Evolutionary conservation across 257 asterid species (phyloP).

Genomic region (Solanum commersonii): DNA sequence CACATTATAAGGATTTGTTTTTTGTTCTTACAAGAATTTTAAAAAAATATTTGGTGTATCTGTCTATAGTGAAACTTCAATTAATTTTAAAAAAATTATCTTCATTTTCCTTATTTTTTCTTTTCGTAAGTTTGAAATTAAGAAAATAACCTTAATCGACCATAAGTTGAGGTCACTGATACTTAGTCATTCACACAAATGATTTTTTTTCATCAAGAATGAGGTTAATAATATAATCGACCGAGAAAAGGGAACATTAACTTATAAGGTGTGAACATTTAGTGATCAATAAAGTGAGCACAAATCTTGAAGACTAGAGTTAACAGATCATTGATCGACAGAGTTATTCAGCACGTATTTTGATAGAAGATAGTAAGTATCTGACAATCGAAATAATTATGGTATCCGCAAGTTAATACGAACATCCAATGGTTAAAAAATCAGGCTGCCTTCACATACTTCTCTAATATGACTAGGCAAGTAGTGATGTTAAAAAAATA

Average conservation of each 20-base stretch:
- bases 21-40: neutral
- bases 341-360: accelerated
- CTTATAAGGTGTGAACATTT: too few relatives aligned
- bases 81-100: neutral
- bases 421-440: too few relatives aligned
- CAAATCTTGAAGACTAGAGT: neutral
- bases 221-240: neutral
- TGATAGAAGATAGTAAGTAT: too few relatives aligned
- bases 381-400: too few relatives aligned
- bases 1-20: neutral
- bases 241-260: neutral
- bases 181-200: neutral
- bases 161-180: neutral
- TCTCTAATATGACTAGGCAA: too few relatives aligned
- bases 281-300: neutral
- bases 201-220: neutral
- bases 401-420: too few relatives aligned
- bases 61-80: neutral
- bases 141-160: neutral
- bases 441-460: too few relatives aligned
- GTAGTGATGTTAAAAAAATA: too few relatives aligned
- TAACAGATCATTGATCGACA: neutral
- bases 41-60: neutral
- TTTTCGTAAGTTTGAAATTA: neutral
- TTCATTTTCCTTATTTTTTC: neutral